These are phyloP conservation scores for Arachis monticola DNA, from an alignment of 331 rosid species.

Conservation along the genomic window DNA sequence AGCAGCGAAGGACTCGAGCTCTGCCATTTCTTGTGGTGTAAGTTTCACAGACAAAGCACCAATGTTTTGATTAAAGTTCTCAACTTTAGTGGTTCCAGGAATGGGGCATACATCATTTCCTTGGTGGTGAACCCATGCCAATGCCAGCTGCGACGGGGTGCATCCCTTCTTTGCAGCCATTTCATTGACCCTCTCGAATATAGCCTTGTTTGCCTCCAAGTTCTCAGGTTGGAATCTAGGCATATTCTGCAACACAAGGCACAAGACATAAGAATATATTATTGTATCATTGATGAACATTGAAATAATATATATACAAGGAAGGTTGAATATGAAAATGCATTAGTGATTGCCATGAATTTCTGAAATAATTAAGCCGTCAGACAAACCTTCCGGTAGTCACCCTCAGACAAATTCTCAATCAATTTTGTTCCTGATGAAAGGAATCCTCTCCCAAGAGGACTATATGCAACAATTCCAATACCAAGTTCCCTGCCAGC, in stretches of 20 bases:
- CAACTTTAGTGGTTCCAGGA: constrained; percentile 81
- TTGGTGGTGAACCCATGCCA: constrained; percentile 82
- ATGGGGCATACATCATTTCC: constrained; percentile 78
- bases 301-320: not conserved
- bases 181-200: constrained; percentile 56
- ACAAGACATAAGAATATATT: not conserved
- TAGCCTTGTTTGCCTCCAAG: constrained; percentile 47
- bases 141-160: constrained; percentile 67
- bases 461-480: constrained; percentile 80
- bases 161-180: constrained; percentile 68
- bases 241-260: constrained; percentile 35
- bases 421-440: constrained; percentile 55
- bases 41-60: constrained; percentile 63
- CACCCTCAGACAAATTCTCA: constrained; percentile 37
- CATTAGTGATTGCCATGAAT: not conserved
- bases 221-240: constrained; percentile 69
- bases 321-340: not conserved
- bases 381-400: constrained; percentile 57
- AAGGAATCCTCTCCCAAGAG: constrained; percentile 77
- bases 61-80: constrained; percentile 62
- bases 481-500: constrained; percentile 70
- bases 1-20: constrained; percentile 59
- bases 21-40: constrained; percentile 63
- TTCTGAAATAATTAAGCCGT: too few species aligned
- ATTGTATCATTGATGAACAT: not conserved